Base-by-base conservation (phyloP, 768 basidiomycete genomes). In the Polyporus arcularius region DNA sequence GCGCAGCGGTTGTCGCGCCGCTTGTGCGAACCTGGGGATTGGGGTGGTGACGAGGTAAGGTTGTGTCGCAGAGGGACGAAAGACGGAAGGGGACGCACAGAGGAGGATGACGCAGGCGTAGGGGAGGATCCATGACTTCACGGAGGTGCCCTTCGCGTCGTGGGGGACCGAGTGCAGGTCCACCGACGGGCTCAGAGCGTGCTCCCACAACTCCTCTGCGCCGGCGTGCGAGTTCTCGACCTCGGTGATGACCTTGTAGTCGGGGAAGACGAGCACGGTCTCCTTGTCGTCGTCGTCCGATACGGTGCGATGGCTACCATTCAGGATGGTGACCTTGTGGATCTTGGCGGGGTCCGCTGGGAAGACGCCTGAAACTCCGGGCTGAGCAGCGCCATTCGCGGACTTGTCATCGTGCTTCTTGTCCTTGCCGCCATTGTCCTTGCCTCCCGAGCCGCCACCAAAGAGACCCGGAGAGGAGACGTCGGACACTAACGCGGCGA, bases 1-100 rank as follows among this genome's bases (percentile, higher is more conserved):
- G 85, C 84, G 73, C 96, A 99, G 61, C 94, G 85, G 71, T 95
- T 96, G 75, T 98, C 96, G 35, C 96, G 81, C 67, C 84, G 85
- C 76, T 94, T 94, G 76, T 98, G 96, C 2, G 95, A 97, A 72
- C 96, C 94, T 96, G 68, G 9, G 39, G 10, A 45, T 40, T 14
- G 43, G 46, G 50, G 53, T 26, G 21, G 21, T 46, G 55, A 11
- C 14, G 12, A 32, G 16, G 40, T 49, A 18, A 7, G 35, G 4
- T 26, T 21, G 3, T 2, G 30, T 4, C 10, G 9, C 18, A 45
- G 3, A 0, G 6, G 14, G 31, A 26, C 11, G 11, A 8, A 7
- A 26, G 16, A 7, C 6, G 16, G 21, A 21, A 26, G 11, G 26
- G 4, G n/a, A 80, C 86, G 75, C 73, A 94, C 96, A 99, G 30